Evolutionary conservation across 2,329 filamentous ascomycete species (phyloP).

Genomic region (Ceratocystis huliohia): DNA sequence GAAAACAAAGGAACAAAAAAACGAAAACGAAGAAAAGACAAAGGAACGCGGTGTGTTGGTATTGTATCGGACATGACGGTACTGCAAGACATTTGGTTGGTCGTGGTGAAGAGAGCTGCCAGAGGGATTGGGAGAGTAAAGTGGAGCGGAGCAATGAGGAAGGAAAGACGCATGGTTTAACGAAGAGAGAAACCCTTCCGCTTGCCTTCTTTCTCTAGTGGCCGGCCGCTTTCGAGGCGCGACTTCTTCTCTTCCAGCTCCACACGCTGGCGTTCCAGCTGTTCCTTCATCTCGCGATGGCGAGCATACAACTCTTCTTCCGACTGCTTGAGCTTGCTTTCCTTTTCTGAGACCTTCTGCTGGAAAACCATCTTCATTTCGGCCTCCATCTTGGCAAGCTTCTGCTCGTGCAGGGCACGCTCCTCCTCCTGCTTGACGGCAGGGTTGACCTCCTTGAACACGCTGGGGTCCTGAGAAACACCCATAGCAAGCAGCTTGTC

Average conservation of each 20-base stretch:
- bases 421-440: slow-evolving; percentile 99
- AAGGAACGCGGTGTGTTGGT: slow-evolving; percentile 43
- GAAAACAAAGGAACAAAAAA: slow-evolving; percentile 31
- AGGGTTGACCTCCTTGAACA: slow-evolving; percentile 99
- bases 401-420: slow-evolving; percentile 94
- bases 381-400: slow-evolving; percentile 99
- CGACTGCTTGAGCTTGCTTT: slow-evolving; percentile 98
- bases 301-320: slow-evolving; percentile 97
- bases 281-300: slow-evolving; percentile 99
- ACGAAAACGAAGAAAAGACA: slow-evolving; percentile 35
- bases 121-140: slow-evolving; percentile 16
- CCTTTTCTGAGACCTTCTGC: slow-evolving; percentile 98
- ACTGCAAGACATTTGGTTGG: slow-evolving; percentile 39
- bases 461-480: slow-evolving; percentile 93
- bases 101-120: slow-evolving; percentile 34
- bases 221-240: slow-evolving; percentile 86
- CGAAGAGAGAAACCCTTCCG: slow-evolving; percentile 98
- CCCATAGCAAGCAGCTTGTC: slow-evolving; percentile 99
- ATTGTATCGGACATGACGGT: slow-evolving; percentile 46
- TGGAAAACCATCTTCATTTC: slow-evolving; percentile 99
- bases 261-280: slow-evolving; percentile 83
- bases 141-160: slow-evolving; percentile 20
- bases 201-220: slow-evolving; percentile 95
- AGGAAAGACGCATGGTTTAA: slow-evolving; percentile 38
- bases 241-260: slow-evolving; percentile 98